phyloP scores from a whole-genome alignment of 176 grass and related monocot species.

The Melocanna baccifera region DNA sequence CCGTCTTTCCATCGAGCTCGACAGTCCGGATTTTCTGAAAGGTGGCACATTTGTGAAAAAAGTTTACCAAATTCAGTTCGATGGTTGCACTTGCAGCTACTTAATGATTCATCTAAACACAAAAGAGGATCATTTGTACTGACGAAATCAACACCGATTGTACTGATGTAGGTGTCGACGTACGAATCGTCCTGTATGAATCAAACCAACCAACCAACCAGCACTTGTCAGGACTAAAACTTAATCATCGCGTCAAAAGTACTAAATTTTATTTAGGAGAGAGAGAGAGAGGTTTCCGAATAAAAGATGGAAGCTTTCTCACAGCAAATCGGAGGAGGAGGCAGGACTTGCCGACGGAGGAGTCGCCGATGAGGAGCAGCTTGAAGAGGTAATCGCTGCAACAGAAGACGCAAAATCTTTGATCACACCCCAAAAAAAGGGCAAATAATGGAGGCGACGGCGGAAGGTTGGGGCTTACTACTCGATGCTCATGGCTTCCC shows the following conservation, averaged over 20 bases:
- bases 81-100: neutral
- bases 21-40: constrained; percentile 86
- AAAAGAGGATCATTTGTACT: constrained; percentile 38
- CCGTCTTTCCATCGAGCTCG: constrained; percentile 74
- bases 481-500: constrained; percentile 60
- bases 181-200: constrained; percentile 78
- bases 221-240: neutral
- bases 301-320: neutral
- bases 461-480: constrained; percentile 42
- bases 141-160: constrained; percentile 97
- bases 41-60: neutral
- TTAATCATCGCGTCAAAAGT: neutral
- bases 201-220: neutral
- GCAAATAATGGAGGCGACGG: neutral
- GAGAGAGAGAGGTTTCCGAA: neutral
- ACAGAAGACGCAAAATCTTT: neutral
- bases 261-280: neutral
- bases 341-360: constrained; percentile 93
- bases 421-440: neutral
- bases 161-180: constrained; percentile 93
- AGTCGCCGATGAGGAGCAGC: constrained; percentile 97
- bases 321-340: constrained; percentile 89
- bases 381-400: constrained; percentile 98
- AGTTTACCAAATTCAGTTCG: neutral
- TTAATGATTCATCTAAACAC: neutral